Evolutionary conservation across 2,329 filamentous ascomycete species (phyloP).

Genomic region (Fusarium sp.): DNA sequence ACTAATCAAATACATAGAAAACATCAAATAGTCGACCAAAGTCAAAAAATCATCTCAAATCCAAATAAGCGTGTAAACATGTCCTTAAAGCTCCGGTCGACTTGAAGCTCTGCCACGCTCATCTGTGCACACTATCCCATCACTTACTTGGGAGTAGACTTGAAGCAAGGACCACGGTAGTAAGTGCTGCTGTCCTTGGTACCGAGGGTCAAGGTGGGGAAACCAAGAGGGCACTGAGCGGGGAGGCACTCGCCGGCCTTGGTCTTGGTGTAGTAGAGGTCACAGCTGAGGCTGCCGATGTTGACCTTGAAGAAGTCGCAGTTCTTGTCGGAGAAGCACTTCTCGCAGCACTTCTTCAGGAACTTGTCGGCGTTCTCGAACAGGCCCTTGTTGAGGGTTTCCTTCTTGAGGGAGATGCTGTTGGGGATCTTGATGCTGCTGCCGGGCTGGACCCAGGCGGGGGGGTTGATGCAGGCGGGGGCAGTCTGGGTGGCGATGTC

Average conservation of each 20-base stretch:
- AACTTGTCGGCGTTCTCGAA: not conserved
- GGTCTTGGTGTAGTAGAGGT: not conserved
- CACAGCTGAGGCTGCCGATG: not conserved
- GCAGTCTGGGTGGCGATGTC: not conserved
- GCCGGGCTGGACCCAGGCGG: not conserved
- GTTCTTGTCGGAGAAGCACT: not conserved
- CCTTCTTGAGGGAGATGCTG: not conserved
- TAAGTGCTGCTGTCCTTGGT: not conserved
- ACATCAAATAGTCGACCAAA: not conserved
- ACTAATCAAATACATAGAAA: not conserved
- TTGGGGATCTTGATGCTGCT: not conserved
- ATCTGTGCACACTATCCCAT: not conserved
- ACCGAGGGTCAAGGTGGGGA: not conserved
- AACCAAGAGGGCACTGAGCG: not conserved
- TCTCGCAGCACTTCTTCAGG: not conserved
- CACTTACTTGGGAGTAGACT: not conserved
- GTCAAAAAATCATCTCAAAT: not conserved
- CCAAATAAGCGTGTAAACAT: not conserved
- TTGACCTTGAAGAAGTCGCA: not conserved
- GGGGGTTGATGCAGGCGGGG: not conserved
- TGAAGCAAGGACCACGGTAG: not conserved
- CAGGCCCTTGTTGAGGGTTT: not conserved
- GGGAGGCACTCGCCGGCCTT: not conserved
- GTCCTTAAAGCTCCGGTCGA: not conserved
- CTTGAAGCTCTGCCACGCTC: not conserved